These are phyloP conservation scores for Nissolia schottii DNA, from an alignment of 306 rosid species.

Conservation along the genomic window DNA sequence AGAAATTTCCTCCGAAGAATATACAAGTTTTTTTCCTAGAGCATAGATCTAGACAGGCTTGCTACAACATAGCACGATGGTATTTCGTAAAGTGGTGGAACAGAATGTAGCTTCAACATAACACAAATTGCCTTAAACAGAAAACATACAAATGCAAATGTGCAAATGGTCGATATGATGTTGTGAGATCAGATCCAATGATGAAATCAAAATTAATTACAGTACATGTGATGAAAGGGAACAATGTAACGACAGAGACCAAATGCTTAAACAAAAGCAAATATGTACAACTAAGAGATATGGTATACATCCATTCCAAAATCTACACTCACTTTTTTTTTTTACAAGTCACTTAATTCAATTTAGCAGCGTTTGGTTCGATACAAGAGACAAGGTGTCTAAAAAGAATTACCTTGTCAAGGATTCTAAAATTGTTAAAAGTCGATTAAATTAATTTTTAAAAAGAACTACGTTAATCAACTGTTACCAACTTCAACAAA, in stretches of 20 bases:
- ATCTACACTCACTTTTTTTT: constrained; percentile 27
- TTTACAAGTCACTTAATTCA: not conserved
- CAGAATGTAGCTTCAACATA: constrained; percentile 1
- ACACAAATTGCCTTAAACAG: constrained; percentile 9
- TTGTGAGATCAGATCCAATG: not conserved
- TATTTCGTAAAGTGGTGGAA: not conserved
- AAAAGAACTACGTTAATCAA: too few species aligned
- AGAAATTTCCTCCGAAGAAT: too few species aligned
- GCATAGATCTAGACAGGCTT: not conserved
- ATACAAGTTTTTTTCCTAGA: too few species aligned
- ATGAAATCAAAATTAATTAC: not conserved
- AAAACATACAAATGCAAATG: constrained; percentile 14
- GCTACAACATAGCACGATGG: constrained; percentile 17
- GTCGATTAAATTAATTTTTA: too few species aligned
- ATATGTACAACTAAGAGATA: constrained; percentile 24
- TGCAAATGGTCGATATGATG: not conserved
- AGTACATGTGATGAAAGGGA: constrained; percentile 7
- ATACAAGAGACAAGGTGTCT: too few species aligned
- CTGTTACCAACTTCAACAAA: too few species aligned
- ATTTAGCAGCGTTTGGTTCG: too few species aligned
- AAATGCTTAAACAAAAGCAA: constrained; percentile 18
- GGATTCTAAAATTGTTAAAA: too few species aligned
- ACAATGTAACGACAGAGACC: not conserved
- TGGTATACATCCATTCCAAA: constrained; percentile 6
- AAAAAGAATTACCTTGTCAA: too few species aligned